These are phyloP conservation scores for Uronychia binucleata DNA, from an alignment of 73 alveolate genomes.

Conservation along the genomic window DNA sequence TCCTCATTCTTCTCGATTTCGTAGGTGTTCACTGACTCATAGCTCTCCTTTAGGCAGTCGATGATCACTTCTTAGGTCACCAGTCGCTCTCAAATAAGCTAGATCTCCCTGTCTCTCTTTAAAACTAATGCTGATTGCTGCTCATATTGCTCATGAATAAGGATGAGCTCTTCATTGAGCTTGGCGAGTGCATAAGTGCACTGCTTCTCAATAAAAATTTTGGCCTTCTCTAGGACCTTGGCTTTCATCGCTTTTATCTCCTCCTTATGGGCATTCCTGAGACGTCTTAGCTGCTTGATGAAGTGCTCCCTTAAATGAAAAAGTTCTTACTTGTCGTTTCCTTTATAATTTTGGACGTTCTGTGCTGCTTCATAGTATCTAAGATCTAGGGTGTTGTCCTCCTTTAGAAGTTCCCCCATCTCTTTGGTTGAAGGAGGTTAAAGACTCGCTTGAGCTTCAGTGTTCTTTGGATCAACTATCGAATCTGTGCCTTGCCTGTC, in stretches of 20 bases:
- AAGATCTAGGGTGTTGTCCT: not conserved
- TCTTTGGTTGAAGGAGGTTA: not conserved
- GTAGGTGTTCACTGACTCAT: not conserved
- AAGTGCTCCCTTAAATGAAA: not conserved
- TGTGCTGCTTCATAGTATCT: not conserved
- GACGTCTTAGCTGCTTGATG: not conserved
- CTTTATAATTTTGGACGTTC: no score
- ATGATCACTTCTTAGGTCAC: not conserved
- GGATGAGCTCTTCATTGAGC: not conserved
- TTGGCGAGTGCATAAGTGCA: not conserved
- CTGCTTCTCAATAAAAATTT: not conserved
- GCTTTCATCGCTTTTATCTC: not conserved
- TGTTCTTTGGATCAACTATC: no score
- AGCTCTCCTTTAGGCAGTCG: not conserved
- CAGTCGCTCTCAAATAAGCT: not conserved
- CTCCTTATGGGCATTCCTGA: not conserved
- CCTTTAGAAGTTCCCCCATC: not conserved
- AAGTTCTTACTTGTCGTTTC: not conserved
- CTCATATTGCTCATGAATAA: not conserved
- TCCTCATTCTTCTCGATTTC: not conserved
- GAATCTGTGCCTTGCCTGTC: no score
- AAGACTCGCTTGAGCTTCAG: no score
- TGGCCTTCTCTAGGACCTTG: not conserved
- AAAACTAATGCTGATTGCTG: not conserved
- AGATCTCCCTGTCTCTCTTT: not conserved